phyloP scores from a whole-genome alignment of 257 asterid genomes.

The Salvia miltiorrhiza region DNA sequence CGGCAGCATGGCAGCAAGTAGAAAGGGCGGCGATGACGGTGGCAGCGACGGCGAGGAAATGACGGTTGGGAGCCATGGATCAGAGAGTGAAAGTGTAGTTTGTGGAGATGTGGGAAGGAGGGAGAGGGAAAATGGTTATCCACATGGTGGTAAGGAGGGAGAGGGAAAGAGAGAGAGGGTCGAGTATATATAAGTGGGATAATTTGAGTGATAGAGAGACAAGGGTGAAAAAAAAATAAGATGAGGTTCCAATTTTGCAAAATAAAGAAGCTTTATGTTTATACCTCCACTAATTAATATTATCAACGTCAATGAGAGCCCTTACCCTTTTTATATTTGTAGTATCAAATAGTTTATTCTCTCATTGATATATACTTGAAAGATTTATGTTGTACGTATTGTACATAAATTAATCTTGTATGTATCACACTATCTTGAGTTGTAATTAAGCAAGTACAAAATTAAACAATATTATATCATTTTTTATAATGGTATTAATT shows the following conservation, averaged over 20 bases:
- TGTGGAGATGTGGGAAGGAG: constrained; percentile 1
- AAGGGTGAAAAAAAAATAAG: constrained; percentile 10
- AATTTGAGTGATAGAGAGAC: constrained; percentile 29
- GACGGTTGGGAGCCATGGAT: constrained; percentile 26
- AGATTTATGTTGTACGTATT: no score
- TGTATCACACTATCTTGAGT: no score
- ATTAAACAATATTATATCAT: no score
- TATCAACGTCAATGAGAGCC: constrained; percentile 9
- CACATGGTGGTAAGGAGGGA: constrained; percentile 27
- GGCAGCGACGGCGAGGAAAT: constrained; percentile 21
- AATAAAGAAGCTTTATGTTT: constrained; percentile 57
- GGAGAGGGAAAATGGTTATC: constrained; percentile 14
- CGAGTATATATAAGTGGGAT: constrained; percentile 47
- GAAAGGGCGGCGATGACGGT: constrained; percentile 16
- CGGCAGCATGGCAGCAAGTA: constrained; percentile 18
- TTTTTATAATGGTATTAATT: no score
- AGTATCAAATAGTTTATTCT: no score
- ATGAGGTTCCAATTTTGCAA: constrained; percentile 45
- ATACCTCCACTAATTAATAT: constrained; percentile 48
- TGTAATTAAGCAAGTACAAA: no score
- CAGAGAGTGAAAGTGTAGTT: background rate
- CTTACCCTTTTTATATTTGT: no score
- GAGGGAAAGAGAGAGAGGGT: constrained; percentile 24
- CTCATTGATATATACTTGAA: no score
- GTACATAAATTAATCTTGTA: no score